A percentile compares a stretch with the other conserved stretches of the same genome.
phyloP scores from a whole-genome alignment of 163 green algal species.

The Scenedesmus sp. region DNA sequence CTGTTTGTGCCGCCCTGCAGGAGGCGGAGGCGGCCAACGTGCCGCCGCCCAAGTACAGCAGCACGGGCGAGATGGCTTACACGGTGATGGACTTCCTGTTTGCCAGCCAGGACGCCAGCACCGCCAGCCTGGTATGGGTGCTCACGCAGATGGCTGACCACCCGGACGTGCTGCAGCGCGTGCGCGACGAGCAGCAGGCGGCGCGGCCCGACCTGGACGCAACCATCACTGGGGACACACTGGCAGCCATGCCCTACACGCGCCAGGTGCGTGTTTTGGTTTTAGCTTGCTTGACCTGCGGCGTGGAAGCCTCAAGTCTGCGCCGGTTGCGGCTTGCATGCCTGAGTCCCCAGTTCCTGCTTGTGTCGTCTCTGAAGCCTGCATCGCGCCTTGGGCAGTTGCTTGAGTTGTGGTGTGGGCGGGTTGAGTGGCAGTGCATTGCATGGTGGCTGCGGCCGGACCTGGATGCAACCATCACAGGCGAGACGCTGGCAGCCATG shows the following conservation, averaged over 20 bases:
- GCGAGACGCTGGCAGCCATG: constrained; percentile 82
- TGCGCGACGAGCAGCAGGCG: constrained; percentile 73
- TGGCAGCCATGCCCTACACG: constrained; percentile 88
- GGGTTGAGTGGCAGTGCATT: background rate
- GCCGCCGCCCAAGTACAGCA: constrained; percentile 64
- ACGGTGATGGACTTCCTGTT: constrained; percentile 93
- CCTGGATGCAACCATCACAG: constrained; percentile 68
- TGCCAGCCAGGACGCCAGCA: constrained; percentile 86
- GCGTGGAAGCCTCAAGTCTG: background rate
- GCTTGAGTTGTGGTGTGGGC: background rate
- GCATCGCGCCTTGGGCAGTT: background rate
- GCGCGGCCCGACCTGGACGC: constrained; percentile 70
- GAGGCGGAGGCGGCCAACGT: constrained; percentile 70
- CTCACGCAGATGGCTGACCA: constrained; percentile 84
- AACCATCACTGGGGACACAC: constrained; percentile 77
- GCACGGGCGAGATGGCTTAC: constrained; percentile 78
- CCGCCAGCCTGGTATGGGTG: constrained; percentile 83
- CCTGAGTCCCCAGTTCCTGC: no score
- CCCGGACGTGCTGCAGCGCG: constrained; percentile 83
- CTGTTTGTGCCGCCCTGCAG: constrained; percentile 25
- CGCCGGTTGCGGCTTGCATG: no score
- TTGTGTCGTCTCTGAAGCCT: no score
- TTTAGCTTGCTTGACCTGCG: background rate
- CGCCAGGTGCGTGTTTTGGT: constrained; percentile 60
- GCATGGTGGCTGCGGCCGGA: constrained; percentile 55